Evolutionary conservation across 2,329 filamentous ascomycete species (phyloP).

Genomic region (Boeremia lycopersici): DNA sequence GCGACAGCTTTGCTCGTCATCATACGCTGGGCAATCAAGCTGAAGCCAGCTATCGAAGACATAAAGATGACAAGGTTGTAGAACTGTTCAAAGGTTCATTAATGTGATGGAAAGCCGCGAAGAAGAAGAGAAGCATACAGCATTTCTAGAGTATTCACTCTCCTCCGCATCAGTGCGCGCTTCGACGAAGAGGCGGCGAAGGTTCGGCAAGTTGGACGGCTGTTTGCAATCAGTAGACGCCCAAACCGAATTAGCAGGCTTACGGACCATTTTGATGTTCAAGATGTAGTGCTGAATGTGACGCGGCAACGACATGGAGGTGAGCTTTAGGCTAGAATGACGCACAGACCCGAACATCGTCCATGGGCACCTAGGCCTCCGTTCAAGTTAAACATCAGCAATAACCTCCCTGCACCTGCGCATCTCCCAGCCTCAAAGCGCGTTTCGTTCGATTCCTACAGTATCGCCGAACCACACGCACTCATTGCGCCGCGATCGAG

Average conservation of each 20-base stretch:
- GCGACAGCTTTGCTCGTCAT: constrained; percentile 41
- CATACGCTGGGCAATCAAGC: constrained; percentile 88
- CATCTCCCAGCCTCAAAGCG: background rate
- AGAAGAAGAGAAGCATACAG: constrained; percentile 63
- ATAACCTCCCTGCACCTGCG: constrained; percentile 13
- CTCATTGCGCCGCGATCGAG: constrained; percentile 8
- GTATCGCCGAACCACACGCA: background rate
- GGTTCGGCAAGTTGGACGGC: constrained; percentile 84
- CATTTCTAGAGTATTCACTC: constrained; percentile 89
- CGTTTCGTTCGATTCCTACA: background rate
- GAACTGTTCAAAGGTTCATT: constrained; percentile 65
- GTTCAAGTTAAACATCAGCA: constrained; percentile 20
- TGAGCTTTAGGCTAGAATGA: constrained; percentile 18
- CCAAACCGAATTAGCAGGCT: background rate
- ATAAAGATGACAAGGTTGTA: constrained; percentile 98
- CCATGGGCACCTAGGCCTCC: constrained; percentile 33
- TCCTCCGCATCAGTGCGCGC: constrained; percentile 92
- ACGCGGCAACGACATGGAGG: constrained; percentile 1
- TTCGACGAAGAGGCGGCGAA: constrained; percentile 95
- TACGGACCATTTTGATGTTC: constrained; percentile 23
- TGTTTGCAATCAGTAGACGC: constrained; percentile 24
- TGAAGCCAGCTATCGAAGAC: constrained; percentile 93
- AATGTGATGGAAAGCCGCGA: background rate
- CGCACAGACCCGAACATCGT: constrained; percentile 32
- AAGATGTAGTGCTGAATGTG: background rate